Conservation (phyloP, 2,329 filamentous ascomycete species). For the Didymella arachidicola region DNA sequence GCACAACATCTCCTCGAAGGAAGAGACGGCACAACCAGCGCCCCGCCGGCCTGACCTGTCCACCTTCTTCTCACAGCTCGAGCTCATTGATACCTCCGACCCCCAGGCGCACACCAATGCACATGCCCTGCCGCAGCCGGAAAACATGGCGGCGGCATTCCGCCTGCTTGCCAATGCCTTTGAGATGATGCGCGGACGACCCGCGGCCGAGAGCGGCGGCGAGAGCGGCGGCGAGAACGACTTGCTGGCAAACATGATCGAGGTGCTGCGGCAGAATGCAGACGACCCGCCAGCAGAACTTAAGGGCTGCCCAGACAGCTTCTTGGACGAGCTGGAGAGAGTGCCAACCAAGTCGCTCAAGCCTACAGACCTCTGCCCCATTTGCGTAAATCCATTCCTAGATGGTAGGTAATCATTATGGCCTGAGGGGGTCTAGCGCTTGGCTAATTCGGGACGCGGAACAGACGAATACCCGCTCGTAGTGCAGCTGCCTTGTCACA, state of each 20-base stretch:
- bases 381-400: conserved; percentile 67
- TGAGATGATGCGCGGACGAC: conserved; percentile 61
- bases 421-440: conserved; percentile 1
- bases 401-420: conserved; percentile 55
- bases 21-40: conserved; percentile 47
- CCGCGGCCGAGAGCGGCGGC: conserved; percentile 39
- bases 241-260: conserved; percentile 64
- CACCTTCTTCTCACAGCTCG: conserved; percentile 70
- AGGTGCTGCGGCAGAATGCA: conserved; percentile 62
- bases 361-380: conserved; percentile 63
- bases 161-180: conserved; percentile 68
- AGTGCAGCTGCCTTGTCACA: conserved; percentile 68
- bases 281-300: conserved; percentile 67
- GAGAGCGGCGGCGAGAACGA: conserved; percentile 43
- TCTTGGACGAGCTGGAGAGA: conserved; percentile 66
- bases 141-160: conserved; percentile 67
- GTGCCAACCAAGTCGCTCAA: conserved; percentile 65
- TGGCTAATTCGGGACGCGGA: conserved; percentile 29
- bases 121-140: conserved; percentile 67
- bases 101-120: conserved; percentile 60
- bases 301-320: conserved; percentile 67
- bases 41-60: conserved; percentile 68
- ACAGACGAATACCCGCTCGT: conserved; percentile 68
- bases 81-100: conserved; percentile 64
- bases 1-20: conserved; percentile 56